Evolutionary conservation across 1,284 basidiomycete genomes (phyloP), one percentile per base, ranked within the genome.

Genomic region (Microbotryum violaceum): DNA sequence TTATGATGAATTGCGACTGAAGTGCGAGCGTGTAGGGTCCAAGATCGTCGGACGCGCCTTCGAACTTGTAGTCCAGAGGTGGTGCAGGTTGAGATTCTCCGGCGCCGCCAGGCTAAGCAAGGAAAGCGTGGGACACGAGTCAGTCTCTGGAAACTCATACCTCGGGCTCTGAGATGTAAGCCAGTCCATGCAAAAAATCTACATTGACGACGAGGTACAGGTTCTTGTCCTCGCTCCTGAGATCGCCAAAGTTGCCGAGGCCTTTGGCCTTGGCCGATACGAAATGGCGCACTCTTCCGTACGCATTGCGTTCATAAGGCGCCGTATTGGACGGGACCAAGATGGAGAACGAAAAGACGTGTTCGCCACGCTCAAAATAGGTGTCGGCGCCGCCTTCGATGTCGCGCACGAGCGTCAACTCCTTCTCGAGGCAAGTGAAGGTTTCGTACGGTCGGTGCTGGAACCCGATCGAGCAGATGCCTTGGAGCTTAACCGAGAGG

Each of bases 231-330:
- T 46, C 49, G 7, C 51, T 56, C 20, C 56, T 23, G 21, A 69
- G 47, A 46, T 69, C 68, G 25, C 63, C 58, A 20, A 59, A 48
- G 8, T 50, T 29, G 0, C 65, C 65, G 14, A 67, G 42, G 0
- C 63, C 65, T 33, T 64, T 65, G 21, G 68, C 68, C 56, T 67
- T 67, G 14, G 68, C 68, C 10, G 60, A 59, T 23, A 69, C 64
- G 5, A 49, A 60, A 37, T 69, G 68, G 14, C 65, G 48, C 9
- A 67, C 61, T 7, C 65, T 49, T 1, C 68, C 68, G 20, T 63
- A 65, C 16, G 61, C 59, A 29, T 66, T 67, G 0, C 68, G 60
- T 49, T 69, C 68, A 54, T 65, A 69, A 27, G 9, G 57, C 56
- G 10, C 61, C 45, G 57, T 57, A 29, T 56, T 48, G 20, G 65